These are phyloP conservation scores for Aspergillus olivimuriae DNA, from an alignment of 495 filamentous ascomycete species.

Conservation along the genomic window DNA sequence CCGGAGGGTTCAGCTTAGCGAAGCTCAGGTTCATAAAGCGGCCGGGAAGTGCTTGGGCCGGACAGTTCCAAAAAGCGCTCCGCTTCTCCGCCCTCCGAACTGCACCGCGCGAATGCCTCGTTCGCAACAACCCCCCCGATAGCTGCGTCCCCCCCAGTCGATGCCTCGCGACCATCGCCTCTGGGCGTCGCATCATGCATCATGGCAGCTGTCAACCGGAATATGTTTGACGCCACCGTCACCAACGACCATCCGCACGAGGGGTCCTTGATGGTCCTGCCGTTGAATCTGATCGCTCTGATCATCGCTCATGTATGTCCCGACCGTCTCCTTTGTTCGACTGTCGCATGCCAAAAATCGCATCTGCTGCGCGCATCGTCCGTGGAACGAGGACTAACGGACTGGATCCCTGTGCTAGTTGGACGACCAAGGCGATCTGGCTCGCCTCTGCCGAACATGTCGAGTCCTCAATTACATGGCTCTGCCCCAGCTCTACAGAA, in stretches of 20 bases:
- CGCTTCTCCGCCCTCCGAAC: conserved; percentile 9
- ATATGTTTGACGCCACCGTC: conserved; percentile 43
- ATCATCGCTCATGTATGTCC: conserved; percentile 50
- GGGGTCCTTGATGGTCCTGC: conserved; percentile 40
- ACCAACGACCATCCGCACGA: conserved; percentile 25
- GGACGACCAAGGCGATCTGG: conserved; percentile 51
- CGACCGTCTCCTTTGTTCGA: too few relatives aligned
- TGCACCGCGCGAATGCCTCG: conserved; percentile 1
- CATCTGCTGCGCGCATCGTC: background rate
- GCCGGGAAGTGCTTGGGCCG: background rate
- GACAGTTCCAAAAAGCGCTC: background rate
- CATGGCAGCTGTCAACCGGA: conserved; percentile 42
- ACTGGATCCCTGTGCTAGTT: conserved; percentile 16
- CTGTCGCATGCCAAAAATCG: too few relatives aligned
- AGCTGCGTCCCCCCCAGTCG: conserved; percentile 10
- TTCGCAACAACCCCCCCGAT: background rate
- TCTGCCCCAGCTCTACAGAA: conserved; percentile 53
- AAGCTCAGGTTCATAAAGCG: background rate
- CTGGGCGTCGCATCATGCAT: conserved; percentile 38
- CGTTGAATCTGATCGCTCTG: conserved; percentile 51
- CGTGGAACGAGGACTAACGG: background rate
- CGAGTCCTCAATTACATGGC: conserved; percentile 61
- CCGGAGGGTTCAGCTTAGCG: too few relatives aligned
- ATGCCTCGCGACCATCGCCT: conserved; percentile 24
- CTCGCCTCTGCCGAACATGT: conserved; percentile 53